Evolutionary conservation across 768 basidiomycete species (phyloP), one percentile per base, ranked within the genome.

Genomic region (Suillus bovinus): DNA sequence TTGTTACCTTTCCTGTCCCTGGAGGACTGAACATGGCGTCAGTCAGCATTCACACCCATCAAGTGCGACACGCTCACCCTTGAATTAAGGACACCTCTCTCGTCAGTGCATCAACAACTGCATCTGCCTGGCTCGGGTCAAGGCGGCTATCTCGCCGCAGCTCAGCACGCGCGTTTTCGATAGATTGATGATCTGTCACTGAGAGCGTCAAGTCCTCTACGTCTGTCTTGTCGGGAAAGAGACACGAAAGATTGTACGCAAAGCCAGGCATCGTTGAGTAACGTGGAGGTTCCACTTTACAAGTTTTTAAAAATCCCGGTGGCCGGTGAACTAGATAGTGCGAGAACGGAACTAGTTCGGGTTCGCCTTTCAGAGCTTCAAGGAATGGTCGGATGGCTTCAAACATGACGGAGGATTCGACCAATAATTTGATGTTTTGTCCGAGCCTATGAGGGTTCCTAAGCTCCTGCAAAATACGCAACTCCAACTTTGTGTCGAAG

Each of bases 121-220:
- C 86, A 60, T 90, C 86, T 0, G 81, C 86, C 69, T 93, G 91
- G 70, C 87, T 89, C 0, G 82, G 77, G 64, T 93, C 91, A 33
- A 93, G 77, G 7, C 81, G 75, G 67, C 86, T 90, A 4, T 74
- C 71, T 20, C 67, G 62, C 46, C 64, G 73, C n/a, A 91, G 71
- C 46, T 79, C 76, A 24, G 70, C 63, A 6, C 84, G 80, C 0
- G 84, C 87, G n/a, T 61, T 62, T 4, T 68, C 77, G n/a, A 88
- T 69, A 0, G 86, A 85, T 11, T 59, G 63, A 9, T 69, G 72
- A 59, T 84, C 79, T 1, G 74, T 70, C 0, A 79, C 79, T 54
- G 74, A 70, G 52, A 88, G 72, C 47, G 71, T 74, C 16, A 85
- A 64, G 53, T 80, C 77, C 8, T 67, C 68, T 5, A 80, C 72